Evolutionary conservation across 192 early-diverging fungal genomes (phyloP), one percentile per base, ranked within the genome.

Genomic region (Rhizophlyctis rosea): DNA sequence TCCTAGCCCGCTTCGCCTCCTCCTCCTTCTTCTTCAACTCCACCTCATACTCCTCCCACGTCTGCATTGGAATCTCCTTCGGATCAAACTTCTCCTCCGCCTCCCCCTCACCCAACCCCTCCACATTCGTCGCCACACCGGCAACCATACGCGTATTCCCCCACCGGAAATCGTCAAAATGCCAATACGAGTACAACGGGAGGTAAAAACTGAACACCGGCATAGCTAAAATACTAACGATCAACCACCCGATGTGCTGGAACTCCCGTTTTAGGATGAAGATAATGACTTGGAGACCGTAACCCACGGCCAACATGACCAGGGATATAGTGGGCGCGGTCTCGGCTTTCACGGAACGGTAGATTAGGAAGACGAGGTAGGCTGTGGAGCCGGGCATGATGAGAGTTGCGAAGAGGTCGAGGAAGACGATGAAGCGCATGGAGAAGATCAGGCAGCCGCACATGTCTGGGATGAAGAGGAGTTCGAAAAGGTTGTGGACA

Each of bases 391-490:
- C 95, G 14, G 95, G 95, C 88, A 94, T 91, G 39, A 92, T 87
- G 50, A 98, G 64, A 0, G 95, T 98, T 23, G 90, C 87, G 65
- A 96, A 87, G 36, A 98, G 74, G 81, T 98, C 95, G 59, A 98
- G 81, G 68, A 95, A 88, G 51, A 98, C 91, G 32, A 98, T 89
- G 65, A 98, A 92, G 11, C 94, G 86, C 90, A 98, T 93, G 34
- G 94, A 96, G 77, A 96, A 96, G 78, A 92, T 94, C 73, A 94
- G 88, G 83, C 91, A 94, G 36, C 96, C 96, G 60, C 96, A 98
- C 28, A 98, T 83, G 54, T 96, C 91, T 24, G 92, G 91, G 60
- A 96, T 72, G 69, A 95, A 91, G 31, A 96, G 81, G 32, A 98
- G 80, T 68, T 98, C 95, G 70, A 95, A 90, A 57, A 96, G 75